These are phyloP conservation scores for Lodderomyces oxycetoniae DNA, from an alignment of 1,139 yeast genomes.

Conservation along the genomic window DNA sequence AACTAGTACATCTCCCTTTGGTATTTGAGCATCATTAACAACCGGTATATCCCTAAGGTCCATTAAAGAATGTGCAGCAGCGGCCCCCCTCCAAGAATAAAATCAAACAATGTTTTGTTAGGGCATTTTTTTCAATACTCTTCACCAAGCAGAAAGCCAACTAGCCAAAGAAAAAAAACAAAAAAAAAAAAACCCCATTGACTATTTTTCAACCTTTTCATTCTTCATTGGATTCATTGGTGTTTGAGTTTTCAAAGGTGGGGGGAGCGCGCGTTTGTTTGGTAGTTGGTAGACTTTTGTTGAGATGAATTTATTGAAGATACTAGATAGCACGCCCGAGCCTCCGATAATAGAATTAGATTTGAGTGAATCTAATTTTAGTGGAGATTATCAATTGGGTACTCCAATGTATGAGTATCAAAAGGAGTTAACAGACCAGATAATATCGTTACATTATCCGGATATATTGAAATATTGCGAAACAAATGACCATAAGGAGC, in stretches of 20 bases:
- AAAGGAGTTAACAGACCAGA: constrained; percentile 87
- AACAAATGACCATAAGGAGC: constrained; percentile 51
- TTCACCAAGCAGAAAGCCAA: too few relatives aligned
- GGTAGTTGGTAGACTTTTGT: too few relatives aligned
- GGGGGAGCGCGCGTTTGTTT: too few relatives aligned
- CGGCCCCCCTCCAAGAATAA: too few relatives aligned
- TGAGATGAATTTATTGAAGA: constrained; percentile 75
- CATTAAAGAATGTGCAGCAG: too few relatives aligned
- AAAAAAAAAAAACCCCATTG: too few relatives aligned
- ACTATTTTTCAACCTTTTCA: too few relatives aligned
- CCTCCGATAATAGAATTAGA: constrained; percentile 66
- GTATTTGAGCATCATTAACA: constrained; percentile 36
- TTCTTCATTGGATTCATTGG: too few relatives aligned
- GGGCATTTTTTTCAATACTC: too few relatives aligned
- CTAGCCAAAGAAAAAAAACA: too few relatives aligned
- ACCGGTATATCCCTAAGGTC: constrained; percentile 22
- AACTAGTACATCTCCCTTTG: constrained; percentile 64
- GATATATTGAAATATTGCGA: constrained; percentile 87
- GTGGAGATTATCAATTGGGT: constrained; percentile 76
- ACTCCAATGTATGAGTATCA: constrained; percentile 89
- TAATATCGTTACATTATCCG: constrained; percentile 83
- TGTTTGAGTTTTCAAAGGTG: too few relatives aligned
- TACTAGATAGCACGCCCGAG: constrained; percentile 80
- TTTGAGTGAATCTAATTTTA: constrained; percentile 30
- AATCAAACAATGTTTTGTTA: too few relatives aligned